Base-by-base conservation (phyloP, 2,329 filamentous ascomycete species). In the Blumeria hordei region DNA sequence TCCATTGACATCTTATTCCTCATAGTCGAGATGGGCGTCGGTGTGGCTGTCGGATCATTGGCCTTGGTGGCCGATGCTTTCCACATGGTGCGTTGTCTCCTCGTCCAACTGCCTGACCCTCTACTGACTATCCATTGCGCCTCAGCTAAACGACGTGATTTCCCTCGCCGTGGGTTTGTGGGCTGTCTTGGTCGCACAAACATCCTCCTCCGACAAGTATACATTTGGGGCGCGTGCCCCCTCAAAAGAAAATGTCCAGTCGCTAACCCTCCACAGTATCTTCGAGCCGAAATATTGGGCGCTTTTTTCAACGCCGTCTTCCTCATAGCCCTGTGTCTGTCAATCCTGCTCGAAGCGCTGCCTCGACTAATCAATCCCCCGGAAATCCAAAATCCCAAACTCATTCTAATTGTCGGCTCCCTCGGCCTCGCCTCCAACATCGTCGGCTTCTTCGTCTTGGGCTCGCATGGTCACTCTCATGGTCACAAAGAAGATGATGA, bases 231-330 rank as follows among this genome's bases (percentile, higher is more conserved):
- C 88, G 72, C 67, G 83, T 72, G 47, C 52, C 49, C 18, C 50
- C 10, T 32, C 50, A 6, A 2, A 34, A 28, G 4, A 3, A 33
- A 50, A 28, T 10, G 49, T 12, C 11, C 14, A 37, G 37, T 32
- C 39, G 28, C 62, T 67, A 60, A 69, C 54, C 52, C 10, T 16
- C 21, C 8, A 2, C 62, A 90, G 84, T 98, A 88, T 85, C 83
- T 96, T 72, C 86, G 92, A 62, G 92, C 92, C 37, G 92, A 98
- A 72, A 96, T 94, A 10, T 75, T 98, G 6, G 92, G 92, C 64
- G 92, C 92, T 51, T 81, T 96, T 62, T 86, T 96, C 70, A 98
- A 98, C 64, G 92, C 92, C 61, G 90, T 96, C 49, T 98, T 98
- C 71, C 75, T 98, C 47, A 92, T 98, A 64, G 92, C 92, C 7